Conservation (phyloP, 2,329 filamentous ascomycete genomes). For the Apiospora koreana region DNA sequence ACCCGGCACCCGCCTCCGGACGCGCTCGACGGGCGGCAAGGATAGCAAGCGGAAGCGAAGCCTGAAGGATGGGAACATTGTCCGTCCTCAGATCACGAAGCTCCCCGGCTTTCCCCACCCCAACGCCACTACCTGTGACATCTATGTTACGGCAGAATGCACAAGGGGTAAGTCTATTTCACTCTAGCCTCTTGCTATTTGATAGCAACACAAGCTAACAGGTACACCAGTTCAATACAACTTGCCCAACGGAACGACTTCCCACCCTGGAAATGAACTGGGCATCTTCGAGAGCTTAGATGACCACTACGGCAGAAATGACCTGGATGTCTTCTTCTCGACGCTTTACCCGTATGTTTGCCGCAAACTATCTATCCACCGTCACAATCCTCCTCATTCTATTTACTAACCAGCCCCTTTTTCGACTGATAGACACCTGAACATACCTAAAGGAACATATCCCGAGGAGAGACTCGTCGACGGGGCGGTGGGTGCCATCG, state of each 20-base stretch:
- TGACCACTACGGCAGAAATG: constrained; percentile 36
- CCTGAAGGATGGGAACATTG: constrained; percentile 14
- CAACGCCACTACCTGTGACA: constrained; percentile 25
- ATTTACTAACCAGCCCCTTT: no score
- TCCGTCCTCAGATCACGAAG: constrained; percentile 19
- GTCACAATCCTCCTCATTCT: neutral
- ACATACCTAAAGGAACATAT: constrained; percentile 33
- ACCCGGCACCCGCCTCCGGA: constrained; percentile 22
- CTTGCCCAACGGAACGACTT: constrained; percentile 22
- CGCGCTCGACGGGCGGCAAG: neutral
- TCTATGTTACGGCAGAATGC: constrained; percentile 25
- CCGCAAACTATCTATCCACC: constrained; percentile 19
- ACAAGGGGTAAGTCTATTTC: constrained; percentile 24
- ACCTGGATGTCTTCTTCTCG: constrained; percentile 36
- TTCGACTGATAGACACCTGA: constrained; percentile 2
- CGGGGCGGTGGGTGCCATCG: constrained; percentile 31
- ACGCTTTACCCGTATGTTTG: constrained; percentile 27
- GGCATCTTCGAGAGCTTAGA: constrained; percentile 38
- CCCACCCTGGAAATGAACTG: constrained; percentile 24
- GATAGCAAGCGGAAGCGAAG: constrained; percentile 2
- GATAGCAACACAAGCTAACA: constrained; percentile 13
- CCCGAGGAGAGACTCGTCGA: constrained; percentile 36
- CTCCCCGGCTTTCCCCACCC: constrained; percentile 20
- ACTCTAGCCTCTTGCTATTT: no score
- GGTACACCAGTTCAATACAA: constrained; percentile 22